Evolutionary conservation across 1,284 basidiomycete genomes (phyloP), one percentile per base, ranked within the genome.

Genomic region (Boletellus deceptivus): DNA sequence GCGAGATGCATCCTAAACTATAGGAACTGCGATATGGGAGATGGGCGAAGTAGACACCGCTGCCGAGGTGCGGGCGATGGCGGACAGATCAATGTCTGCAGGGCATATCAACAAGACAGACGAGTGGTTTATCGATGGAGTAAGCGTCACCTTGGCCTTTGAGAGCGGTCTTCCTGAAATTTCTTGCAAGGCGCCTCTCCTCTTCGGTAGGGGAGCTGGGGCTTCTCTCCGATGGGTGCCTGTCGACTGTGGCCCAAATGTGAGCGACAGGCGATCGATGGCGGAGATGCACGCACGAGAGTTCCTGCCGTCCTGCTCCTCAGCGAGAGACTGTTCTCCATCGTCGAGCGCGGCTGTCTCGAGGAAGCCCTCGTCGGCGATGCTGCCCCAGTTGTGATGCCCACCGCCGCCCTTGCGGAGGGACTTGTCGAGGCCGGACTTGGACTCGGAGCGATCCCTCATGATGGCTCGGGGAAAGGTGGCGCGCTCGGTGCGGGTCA

Each of bases 381-480:
- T 68, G 46, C 77, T 79, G 54, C 91, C 91, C 91, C 91, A 93
- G 73, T 90, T 91, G 73, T 92, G 84, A 3, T 78, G 74, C 36
- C 91, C 91, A 36, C 81, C 83, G 49, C 91, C 91, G 57, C 80
- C 75, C 75, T 94, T 93, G 70, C 83, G 86, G 49, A 90, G 67
- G 55, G 77, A 79, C 68, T 82, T 82, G 77, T 84, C 82, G 53
- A 86, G 77, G 46, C 90, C 91, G 34, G 83, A 81, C 68, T 83
- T 85, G 63, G 87, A 85, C 73, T 86, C 80, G 34, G 85, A 84
- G 60, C 86, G 83, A 74, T 94, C 91, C 73, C 84, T 87, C 58
- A 78, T 59, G 62, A 91, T 70, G 40, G 91, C 91, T 55, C 84
- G 82, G 50, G 88, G 89, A 68, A 80, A 85, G 48, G 79, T 71